Evolutionary conservation across 441 rosid species (phyloP), one percentile per base, ranked within the genome.

Genomic region (Pelargonium cotyledonis): DNA sequence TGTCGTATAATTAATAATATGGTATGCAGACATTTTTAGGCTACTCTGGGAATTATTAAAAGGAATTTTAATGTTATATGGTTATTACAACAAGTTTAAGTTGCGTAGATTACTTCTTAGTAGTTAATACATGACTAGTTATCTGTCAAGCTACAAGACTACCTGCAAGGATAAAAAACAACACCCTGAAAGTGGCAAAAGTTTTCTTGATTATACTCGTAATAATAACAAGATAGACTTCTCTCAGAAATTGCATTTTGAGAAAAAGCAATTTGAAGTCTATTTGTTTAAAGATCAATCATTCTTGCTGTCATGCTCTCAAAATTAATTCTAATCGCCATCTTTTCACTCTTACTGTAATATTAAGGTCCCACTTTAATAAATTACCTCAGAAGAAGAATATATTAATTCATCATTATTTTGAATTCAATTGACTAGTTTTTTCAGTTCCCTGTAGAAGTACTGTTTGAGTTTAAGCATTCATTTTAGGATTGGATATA

Each of bases 341-440:
- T 21, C 0, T 23, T 58, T 60, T 21, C 64, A 21, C 11, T 23
- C 11, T 0, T 21, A 60, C 64, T 9, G 12, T 60, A 60, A 26
- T 60, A 60, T 38, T 10, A 10, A 60, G 64, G 64, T 23, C 38
- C 12, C 29, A 58, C 38, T 21, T 18, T 12, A 58, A 10, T 31
- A 10, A 55, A 55, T 9, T 55, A 1, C 26, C 23, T 21, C 64
- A 10, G 5, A 9, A 60, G 38, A 60, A 60, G 64, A 14, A 12
- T 61, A 61, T 61, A 57, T 57, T 18, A 57, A 19, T 57, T 57
- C 63, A 57, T 18, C 63, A 19, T 57, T 57, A 57, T 18, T 38
- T 19, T 57, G 29, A 61, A 23, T 61, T 23, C 11, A 26, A 11
- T 14, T 60, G 26, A 11, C 26, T 29, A 60, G 15, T 60, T 60